Evolutionary conservation across 2,329 filamentous ascomycete genomes (phyloP), one percentile per base, ranked within the genome.

Genomic region (Emergomyces pasteurianus): DNA sequence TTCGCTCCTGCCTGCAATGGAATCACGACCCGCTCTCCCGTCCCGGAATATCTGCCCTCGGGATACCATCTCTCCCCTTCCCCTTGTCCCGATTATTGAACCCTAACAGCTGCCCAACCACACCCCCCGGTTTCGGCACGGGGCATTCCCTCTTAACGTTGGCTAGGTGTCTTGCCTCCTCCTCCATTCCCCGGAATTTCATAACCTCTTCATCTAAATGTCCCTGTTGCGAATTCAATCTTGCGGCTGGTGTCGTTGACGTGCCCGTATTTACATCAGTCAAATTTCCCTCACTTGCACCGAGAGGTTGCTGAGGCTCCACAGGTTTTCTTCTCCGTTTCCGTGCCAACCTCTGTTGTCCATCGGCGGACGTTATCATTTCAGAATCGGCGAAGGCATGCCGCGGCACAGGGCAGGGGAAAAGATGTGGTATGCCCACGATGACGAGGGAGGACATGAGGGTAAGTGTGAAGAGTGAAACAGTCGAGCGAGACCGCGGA

Each of bases 391-490:
- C 88, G 68, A 88, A 87, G 40, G 86, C 83, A 38, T 84, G 79
- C 65, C 89, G 83, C 1, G 89, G 89, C 53, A 90, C 89, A 1
- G 94, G 94, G 72, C 94, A 99, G 1, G 94, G 94, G 21, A 99
- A 83, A 36, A 95, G 72, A 73, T 99, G 94, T 26, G 94, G 94
- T 52, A 96, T 80, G 36, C 85, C 90, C 59, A 99, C 94, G 64
- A 99, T 92, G 65, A 96, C 83, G 74, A 99, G 96, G 67, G 89
- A 94, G 38, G 91, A 86, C 64, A 89, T 81, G 60, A 97, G 83
- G 0, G 92, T 97, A n/a, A 88, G 90, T 58, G 90, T 91, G 78
- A 99, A 99, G 63, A 99, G 86, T 53, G 91, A 94, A 61, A 89
- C 92, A 68, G 94, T 99, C 78, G 90, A 89, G 69, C 90, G 87